Percentiles rank a stretch among this genome's conserved stretches.
phyloP scores from a whole-genome alignment of 1,284 basidiomycete genomes.

The Papiliotrema nemorosa region DNA sequence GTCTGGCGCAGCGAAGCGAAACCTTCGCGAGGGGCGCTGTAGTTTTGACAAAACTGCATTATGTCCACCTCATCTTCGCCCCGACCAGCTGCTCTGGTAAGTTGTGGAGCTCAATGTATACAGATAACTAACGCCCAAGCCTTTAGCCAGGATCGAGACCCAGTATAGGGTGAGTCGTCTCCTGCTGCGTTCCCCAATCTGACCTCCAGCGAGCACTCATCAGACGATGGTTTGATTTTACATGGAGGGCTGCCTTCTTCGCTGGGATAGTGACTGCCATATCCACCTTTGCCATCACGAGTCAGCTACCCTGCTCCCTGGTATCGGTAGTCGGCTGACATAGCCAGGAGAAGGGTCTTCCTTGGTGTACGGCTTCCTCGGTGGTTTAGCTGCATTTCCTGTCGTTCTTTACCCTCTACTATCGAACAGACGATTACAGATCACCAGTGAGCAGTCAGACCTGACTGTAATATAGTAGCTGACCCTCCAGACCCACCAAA shows the following conservation, averaged over 20 bases:
- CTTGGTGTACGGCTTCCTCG: neutral
- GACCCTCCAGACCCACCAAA: too few relatives aligned
- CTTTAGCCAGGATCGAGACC: slow-evolving; percentile 24
- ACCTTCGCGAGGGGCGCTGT: too few relatives aligned
- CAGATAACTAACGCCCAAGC: slow-evolving; percentile 2
- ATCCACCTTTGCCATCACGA: neutral
- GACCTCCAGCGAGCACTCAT: slow-evolving; percentile 26
- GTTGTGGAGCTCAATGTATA: neutral
- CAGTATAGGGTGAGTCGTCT: slow-evolving; percentile 34
- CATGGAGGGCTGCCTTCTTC: neutral
- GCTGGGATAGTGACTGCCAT: neutral
- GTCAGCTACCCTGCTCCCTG: neutral
- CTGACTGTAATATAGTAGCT: too few relatives aligned
- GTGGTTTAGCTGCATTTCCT: slow-evolving; percentile 15
- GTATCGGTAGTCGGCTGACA: neutral
- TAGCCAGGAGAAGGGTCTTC: neutral
- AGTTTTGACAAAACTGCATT: neutral
- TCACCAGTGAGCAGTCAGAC: slow-evolving; percentile 23
- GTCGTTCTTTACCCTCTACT: slow-evolving; percentile 51
- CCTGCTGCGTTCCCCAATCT: too few relatives aligned
- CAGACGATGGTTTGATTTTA: slow-evolving; percentile 25
- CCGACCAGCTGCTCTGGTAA: neutral
- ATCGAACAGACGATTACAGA: slow-evolving; percentile 20
- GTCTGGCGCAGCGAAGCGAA: too few relatives aligned
- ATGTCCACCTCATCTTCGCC: neutral